These are phyloP conservation scores for Xylaria sp. DNA, from an alignment of 2,329 filamentous ascomycete species.

Conservation along the genomic window DNA sequence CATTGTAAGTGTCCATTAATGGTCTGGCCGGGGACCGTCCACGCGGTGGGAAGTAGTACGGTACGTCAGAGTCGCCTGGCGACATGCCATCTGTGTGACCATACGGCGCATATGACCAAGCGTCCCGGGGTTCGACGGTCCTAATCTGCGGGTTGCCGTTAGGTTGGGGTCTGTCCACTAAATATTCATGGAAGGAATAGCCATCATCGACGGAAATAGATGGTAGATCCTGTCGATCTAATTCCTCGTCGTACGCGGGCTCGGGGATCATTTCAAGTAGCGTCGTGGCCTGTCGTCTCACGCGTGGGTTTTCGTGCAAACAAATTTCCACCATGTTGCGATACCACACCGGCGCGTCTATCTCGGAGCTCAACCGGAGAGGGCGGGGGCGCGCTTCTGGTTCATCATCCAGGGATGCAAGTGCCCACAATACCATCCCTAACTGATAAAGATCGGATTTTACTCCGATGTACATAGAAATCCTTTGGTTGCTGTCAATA, in stretches of 20 bases:
- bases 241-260: slow-evolving; percentile 28
- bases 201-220: slow-evolving; percentile 47
- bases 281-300: slow-evolving; percentile 71
- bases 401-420: slow-evolving; percentile 86
- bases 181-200: slow-evolving; percentile 43
- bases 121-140: slow-evolving; percentile 45
- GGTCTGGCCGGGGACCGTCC: slow-evolving; percentile 59
- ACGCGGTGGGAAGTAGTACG: slow-evolving; percentile 50
- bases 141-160: slow-evolving; percentile 42
- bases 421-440: slow-evolving; percentile 94
- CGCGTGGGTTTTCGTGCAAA: slow-evolving; percentile 72
- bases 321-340: slow-evolving; percentile 75
- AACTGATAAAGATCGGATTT: slow-evolving; percentile 96
- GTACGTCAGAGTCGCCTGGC: slow-evolving; percentile 43
- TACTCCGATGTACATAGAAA: slow-evolving; percentile 96
- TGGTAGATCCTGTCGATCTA: slow-evolving; percentile 33
- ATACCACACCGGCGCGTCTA: slow-evolving; percentile 78
- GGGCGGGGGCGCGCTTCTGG: slow-evolving; percentile 80
- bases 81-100: slow-evolving; percentile 39
- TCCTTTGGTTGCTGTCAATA: slow-evolving; percentile 84
- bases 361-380: slow-evolving; percentile 59
- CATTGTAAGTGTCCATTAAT: slow-evolving; percentile 48
- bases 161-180: slow-evolving; percentile 40
- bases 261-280: slow-evolving; percentile 71
- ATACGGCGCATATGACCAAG: slow-evolving; percentile 49